A percentile compares a stretch with the other conserved stretches of the same genome.
These are phyloP conservation scores for Stagonosporopsis rhizophila DNA, from an alignment of 2,329 filamentous ascomycete genomes.

Conservation along the genomic window DNA sequence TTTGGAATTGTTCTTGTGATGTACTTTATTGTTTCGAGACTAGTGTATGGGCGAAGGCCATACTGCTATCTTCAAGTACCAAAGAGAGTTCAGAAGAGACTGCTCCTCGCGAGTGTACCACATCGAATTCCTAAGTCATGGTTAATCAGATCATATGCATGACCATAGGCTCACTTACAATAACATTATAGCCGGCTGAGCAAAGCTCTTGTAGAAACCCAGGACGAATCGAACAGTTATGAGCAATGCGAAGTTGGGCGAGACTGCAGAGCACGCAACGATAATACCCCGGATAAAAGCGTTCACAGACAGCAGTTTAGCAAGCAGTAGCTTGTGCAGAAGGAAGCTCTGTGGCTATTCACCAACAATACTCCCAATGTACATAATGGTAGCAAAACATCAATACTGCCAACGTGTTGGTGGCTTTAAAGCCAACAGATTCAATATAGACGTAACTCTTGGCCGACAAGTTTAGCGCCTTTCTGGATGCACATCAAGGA, in stretches of 20 bases:
- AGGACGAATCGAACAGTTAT: neutral
- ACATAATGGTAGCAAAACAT: neutral
- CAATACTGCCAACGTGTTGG: too few relatives aligned
- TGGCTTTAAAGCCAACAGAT: too few relatives aligned
- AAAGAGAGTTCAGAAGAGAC: neutral
- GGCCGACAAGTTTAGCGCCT: neutral
- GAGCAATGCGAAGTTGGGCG: neutral
- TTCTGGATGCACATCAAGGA: neutral
- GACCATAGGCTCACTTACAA: too few relatives aligned
- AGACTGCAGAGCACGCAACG: neutral
- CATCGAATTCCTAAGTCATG: too few relatives aligned
- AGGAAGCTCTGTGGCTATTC: neutral
- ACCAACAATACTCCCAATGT: neutral
- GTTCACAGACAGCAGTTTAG: neutral
- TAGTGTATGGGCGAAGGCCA: too few relatives aligned
- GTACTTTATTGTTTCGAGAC: too few relatives aligned
- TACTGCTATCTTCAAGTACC: too few relatives aligned
- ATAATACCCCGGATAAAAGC: neutral
- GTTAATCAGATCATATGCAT: too few relatives aligned
- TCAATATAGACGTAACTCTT: too few relatives aligned
- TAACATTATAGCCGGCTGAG: neutral
- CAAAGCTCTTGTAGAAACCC: neutral
- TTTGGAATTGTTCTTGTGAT: too few relatives aligned
- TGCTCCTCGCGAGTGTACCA: constrained; percentile 1
- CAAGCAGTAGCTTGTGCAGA: neutral